Evolutionary conservation across 192 early-diverging fungal species (phyloP), one percentile per base, ranked within the genome.

Genomic region (Neocallimastix lanati): DNA sequence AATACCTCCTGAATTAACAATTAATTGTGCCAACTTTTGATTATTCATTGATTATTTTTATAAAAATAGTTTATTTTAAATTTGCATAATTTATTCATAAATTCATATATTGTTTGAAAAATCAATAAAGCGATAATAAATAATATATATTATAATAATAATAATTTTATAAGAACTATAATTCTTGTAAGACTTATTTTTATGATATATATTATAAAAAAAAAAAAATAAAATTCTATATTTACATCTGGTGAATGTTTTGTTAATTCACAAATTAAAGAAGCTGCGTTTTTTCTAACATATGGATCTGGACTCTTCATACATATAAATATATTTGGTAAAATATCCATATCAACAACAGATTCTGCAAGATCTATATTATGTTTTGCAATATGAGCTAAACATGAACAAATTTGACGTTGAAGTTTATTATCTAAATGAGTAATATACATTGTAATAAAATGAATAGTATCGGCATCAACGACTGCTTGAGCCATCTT

Each of bases 1-100:
- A 58, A 90, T 82, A n/a, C 85, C 88, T 7, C 88, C 88, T 29
- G 89, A 88, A 77, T 88, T 89, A 29, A 90, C 88, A 76, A 90
- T 85, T 29, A 90, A 80, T 83, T 90, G 89, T 0, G 89, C 86
- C 28, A 90, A 80, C 87, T 89, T 29, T 76, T n/a, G n/a, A n/a
- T n/a, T n/a, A n/a, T n/a, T n/a, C n/a, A n/a, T n/a, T n/a, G n/a
- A n/a, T n/a, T n/a, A n/a, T n/a, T n/a, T n/a, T n/a, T n/a, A n/a
- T n/a, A n/a, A n/a, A n/a, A n/a, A n/a, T n/a, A n/a, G n/a, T n/a
- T n/a, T n/a, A n/a, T n/a, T n/a, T n/a, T n/a, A n/a, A n/a, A n/a
- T n/a, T n/a, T n/a, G n/a, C n/a, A n/a, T n/a, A n/a, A n/a, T n/a
- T n/a, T n/a, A n/a, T n/a, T n/a, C n/a, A n/a, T n/a, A n/a, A n/a